Base-by-base conservation (phyloP, 495 filamentous ascomycete genomes). In the Aspergillus wentii region DNA sequence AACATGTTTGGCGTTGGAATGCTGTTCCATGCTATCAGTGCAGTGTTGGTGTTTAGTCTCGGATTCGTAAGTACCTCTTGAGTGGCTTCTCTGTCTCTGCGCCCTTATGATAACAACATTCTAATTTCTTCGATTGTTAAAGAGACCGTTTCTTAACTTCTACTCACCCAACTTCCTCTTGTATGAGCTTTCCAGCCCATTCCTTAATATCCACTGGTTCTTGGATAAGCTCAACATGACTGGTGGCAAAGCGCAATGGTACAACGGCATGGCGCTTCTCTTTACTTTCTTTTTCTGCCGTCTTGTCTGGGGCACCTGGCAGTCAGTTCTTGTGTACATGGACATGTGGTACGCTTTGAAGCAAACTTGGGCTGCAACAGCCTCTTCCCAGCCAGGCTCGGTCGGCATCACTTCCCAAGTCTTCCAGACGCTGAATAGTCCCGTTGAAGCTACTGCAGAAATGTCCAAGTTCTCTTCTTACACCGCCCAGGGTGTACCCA, bases 161-260 rank as follows among this genome's bases (percentile, higher is more conserved):
- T 97, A 95, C 64, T 86, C 79, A 37, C 75, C 81, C 13, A 78
- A 80, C 35, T 97, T 99, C 69, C 87, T 99, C 54, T 87, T 99
- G 51, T 99, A 95, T 74, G 92, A 99, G 69, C 85, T 99, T 39
- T 95, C 88, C 37, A 84, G 80, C 49, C 88, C 88, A 10, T 91
- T 94, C 69, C 80, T 94, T 52, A 94, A 95, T 60, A 85, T 97
- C 64, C 92, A 99, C 74, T 99, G 92, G 92, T 97, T 99, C 76
- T 90, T 85, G 56, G 92, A 99, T 70, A 99, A 99, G 68, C 72
- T 96, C 52, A 80, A 85, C 59, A 83, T 95, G 75, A 99, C 94
- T 16, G 92, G 92, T 35, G 85, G 85, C 43, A 71, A 61, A 11
- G 45, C 75, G 30, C 89, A 96, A 63, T 80, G 91, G 51, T 85